Evolutionary conservation across 495 filamentous ascomycete genomes (phyloP).

Genomic region (Podospora tetraspora): DNA sequence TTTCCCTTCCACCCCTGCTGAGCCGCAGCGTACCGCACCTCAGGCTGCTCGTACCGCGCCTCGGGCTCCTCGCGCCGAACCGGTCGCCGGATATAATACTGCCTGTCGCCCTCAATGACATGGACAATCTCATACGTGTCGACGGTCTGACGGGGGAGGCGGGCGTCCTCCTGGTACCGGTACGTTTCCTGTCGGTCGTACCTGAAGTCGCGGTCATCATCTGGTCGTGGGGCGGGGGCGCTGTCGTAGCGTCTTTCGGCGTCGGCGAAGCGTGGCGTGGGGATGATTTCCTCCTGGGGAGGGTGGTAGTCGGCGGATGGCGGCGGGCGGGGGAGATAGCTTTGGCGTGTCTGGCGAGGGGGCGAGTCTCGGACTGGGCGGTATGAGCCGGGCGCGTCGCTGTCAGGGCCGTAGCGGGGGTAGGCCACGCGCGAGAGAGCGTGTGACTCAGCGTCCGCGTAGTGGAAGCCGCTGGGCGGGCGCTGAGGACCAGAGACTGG

Average conservation of each 20-base stretch:
- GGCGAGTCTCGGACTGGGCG: not conserved
- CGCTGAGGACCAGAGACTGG: not conserved
- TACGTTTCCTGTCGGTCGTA: conserved; percentile 30
- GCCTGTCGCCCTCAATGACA: conserved; percentile 39
- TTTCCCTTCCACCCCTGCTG: conserved; percentile 8
- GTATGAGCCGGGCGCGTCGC: not conserved
- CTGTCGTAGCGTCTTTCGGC: conserved; percentile 15
- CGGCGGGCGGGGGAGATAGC: not conserved
- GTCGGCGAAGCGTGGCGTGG: not conserved
- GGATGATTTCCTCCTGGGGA: not conserved
- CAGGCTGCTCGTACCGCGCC: conserved; percentile 9
- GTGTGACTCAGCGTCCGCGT: not conserved
- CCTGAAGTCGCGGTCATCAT: conserved; percentile 16
- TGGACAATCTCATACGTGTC: conserved; percentile 42
- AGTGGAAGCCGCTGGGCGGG: not conserved
- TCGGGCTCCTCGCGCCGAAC: conserved; percentile 30
- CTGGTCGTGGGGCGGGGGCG: conserved; percentile 5
- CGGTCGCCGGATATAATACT: conserved; percentile 43
- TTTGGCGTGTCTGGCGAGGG: not conserved
- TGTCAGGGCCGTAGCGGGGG: not conserved
- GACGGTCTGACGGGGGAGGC: conserved; percentile 25
- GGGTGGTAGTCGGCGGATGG: not conserved
- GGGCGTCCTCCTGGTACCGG: conserved; percentile 29
- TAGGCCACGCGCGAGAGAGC: not conserved
- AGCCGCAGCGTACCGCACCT: conserved; percentile 17